These are phyloP conservation scores for Quercus lobata DNA, from an alignment of 331 rosid genomes.

Conservation along the genomic window DNA sequence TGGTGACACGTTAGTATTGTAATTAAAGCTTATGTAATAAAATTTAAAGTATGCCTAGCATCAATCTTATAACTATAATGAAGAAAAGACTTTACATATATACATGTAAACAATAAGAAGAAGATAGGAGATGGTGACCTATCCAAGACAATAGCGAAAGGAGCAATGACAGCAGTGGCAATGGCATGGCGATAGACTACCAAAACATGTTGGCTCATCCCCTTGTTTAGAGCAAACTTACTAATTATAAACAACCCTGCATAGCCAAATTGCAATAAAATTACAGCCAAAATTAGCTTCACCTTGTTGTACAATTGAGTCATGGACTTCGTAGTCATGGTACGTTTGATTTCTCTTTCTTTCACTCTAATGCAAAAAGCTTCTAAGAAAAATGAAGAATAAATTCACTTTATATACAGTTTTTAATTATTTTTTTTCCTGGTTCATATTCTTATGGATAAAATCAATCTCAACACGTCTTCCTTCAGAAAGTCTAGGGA, in stretches of 20 bases:
- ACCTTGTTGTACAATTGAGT: slow-evolving; percentile 7
- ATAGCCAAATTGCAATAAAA: slow-evolving; percentile 34
- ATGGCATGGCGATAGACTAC: slow-evolving; percentile 37
- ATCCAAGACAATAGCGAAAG: slow-evolving; percentile 46
- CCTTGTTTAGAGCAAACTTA: slow-evolving; percentile 40
- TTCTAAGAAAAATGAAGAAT: neutral
- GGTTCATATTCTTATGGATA: neutral
- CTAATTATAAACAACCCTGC: slow-evolving; percentile 45
- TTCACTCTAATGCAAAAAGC: neutral
- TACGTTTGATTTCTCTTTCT: neutral
- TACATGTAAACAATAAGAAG: neutral
- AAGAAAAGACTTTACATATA: neutral
- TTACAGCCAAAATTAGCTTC: slow-evolving; percentile 34
- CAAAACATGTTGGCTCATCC: slow-evolving; percentile 49
- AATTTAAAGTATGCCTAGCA: too few relatives aligned
- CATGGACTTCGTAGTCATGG: slow-evolving; percentile 13
- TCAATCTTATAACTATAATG: too few relatives aligned
- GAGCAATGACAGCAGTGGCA: slow-evolving; percentile 38
- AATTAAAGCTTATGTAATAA: too few relatives aligned
- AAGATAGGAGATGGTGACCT: slow-evolving; percentile 20
- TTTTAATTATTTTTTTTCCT: too few relatives aligned
- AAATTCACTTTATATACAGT: neutral
- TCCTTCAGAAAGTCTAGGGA: neutral
- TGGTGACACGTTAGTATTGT: too few relatives aligned
- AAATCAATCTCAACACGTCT: neutral